Conservation (phyloP, 192 early-diverging fungal genomes). For the Coemansia sp. region DNA sequence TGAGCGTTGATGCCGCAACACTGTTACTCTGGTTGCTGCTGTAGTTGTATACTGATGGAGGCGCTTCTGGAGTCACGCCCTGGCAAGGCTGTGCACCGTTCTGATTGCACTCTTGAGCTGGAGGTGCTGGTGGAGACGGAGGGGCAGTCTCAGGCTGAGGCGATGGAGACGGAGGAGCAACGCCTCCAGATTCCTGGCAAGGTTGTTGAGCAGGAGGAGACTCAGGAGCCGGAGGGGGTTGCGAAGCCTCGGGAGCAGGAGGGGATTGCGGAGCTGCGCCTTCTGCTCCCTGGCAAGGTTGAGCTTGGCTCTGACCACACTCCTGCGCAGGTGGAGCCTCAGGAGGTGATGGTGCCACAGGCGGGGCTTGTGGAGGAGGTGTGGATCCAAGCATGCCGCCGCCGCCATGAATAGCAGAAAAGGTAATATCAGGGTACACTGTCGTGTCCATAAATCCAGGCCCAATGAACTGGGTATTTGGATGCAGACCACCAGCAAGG, state of each 20-base stretch:
- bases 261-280: conserved; percentile 1
- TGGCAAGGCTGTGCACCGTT: conserved; percentile 1
- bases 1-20: conserved; percentile 11
- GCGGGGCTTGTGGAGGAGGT: not conserved
- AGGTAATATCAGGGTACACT: conserved; percentile 14
- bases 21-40: conserved; percentile 24
- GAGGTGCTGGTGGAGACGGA: not conserved
- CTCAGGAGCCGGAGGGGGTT: conserved; percentile 5
- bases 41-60: conserved; percentile 13
- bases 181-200: not conserved
- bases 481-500: conserved; percentile 14
- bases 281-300: not conserved
- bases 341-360: conserved; percentile 2
- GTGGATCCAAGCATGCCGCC: not conserved
- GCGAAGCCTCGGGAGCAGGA: conserved; percentile 2
- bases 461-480: conserved; percentile 21
- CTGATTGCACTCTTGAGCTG: conserved; percentile 1
- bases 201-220: not conserved
- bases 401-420: conserved; percentile 14
- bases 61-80: conserved; percentile 5
- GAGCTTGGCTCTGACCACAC: not conserved
- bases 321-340: conserved; percentile 1
- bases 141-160: not conserved
- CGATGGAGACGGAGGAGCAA: not conserved
- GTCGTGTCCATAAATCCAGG: conserved; percentile 27